Percentiles rank a stretch among this genome's conserved stretches.
These are phyloP conservation scores for Apophysomyces sp. DNA, from an alignment of 371 early-diverging fungal species.

Conservation along the genomic window DNA sequence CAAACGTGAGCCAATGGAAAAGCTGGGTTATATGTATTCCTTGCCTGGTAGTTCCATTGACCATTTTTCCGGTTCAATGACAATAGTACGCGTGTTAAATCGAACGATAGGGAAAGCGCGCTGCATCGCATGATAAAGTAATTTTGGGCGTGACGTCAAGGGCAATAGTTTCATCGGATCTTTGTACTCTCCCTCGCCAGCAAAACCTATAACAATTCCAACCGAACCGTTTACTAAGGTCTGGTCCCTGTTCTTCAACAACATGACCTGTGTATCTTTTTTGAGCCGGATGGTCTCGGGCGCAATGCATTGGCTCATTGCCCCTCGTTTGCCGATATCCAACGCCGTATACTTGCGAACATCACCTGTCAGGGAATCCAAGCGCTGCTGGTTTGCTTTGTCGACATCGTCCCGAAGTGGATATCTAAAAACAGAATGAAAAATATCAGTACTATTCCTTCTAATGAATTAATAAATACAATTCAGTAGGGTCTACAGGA, in stretches of 20 bases:
- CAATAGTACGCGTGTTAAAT: conserved; percentile 30
- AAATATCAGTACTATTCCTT: not conserved
- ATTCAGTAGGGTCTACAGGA: conserved; percentile 74
- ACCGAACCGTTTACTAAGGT: conserved; percentile 85
- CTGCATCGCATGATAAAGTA: not conserved
- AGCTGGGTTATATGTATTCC: not conserved
- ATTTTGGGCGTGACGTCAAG: not conserved
- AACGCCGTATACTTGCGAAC: conserved; percentile 28
- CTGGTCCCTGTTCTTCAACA: conserved; percentile 71
- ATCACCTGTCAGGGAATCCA: conserved; percentile 52
- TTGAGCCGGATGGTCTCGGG: conserved; percentile 65
- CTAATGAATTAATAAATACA: conserved; percentile 53
- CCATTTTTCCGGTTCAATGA: conserved; percentile 60
- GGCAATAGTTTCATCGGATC: not conserved
- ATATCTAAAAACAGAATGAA: conserved; percentile 21
- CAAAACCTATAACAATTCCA: conserved; percentile 70
- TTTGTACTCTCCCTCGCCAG: conserved; percentile 26
- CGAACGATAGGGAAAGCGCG: conserved; percentile 55
- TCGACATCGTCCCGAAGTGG: conserved; percentile 75
- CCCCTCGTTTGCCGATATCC: conserved; percentile 34
- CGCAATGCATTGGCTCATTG: conserved; percentile 54
- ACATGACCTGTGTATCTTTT: conserved; percentile 83
- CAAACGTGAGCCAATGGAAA: not conserved
- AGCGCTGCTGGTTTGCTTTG: conserved; percentile 55
- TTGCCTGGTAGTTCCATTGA: conserved; percentile 57